A percentile compares a stretch with the other conserved stretches of the same genome.
Conservation (phyloP, 1,139 yeast species). For the Blastobotrys malaysiensis region DNA sequence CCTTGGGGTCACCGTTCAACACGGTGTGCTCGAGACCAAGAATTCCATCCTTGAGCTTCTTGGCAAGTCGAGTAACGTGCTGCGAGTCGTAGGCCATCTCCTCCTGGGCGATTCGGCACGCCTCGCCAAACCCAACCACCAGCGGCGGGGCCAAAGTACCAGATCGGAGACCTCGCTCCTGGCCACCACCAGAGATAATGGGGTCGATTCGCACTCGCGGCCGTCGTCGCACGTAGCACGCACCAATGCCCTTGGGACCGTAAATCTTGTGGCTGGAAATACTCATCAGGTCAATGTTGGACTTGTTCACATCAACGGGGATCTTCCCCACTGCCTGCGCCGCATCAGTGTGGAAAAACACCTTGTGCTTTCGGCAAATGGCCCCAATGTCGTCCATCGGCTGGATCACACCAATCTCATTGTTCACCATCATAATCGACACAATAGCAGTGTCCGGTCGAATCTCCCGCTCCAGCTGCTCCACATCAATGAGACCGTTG, state of each 20-base stretch:
- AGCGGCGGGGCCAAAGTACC: constrained; percentile 97
- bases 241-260: constrained; percentile 99
- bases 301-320: constrained; percentile 84
- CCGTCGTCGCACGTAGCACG: constrained; percentile 90
- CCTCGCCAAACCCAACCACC: constrained; percentile 96
- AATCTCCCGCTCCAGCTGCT: constrained; percentile 73
- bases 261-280: constrained; percentile 94
- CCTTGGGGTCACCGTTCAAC: constrained; percentile 74
- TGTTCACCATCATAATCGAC: constrained; percentile 96
- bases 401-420: constrained; percentile 96
- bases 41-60: constrained; percentile 66
- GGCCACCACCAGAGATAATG: constrained; percentile 96
- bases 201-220: constrained; percentile 98
- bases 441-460: constrained; percentile 89
- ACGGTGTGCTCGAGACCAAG: constrained; percentile 82
- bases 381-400: constrained; percentile 92
- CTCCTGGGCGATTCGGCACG: constrained; percentile 72
- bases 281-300: constrained; percentile 89
- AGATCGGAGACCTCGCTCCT: constrained; percentile 95
- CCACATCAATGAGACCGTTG: constrained; percentile 76
- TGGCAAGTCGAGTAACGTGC: constrained; percentile 66
- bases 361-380: constrained; percentile 78
- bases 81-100: constrained; percentile 71
- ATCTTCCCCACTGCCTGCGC: constrained; percentile 98
- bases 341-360: constrained; percentile 97